These are phyloP conservation scores for Plasmodium reichenowi DNA, from an alignment of 169 alveolate species.

Conservation along the genomic window DNA sequence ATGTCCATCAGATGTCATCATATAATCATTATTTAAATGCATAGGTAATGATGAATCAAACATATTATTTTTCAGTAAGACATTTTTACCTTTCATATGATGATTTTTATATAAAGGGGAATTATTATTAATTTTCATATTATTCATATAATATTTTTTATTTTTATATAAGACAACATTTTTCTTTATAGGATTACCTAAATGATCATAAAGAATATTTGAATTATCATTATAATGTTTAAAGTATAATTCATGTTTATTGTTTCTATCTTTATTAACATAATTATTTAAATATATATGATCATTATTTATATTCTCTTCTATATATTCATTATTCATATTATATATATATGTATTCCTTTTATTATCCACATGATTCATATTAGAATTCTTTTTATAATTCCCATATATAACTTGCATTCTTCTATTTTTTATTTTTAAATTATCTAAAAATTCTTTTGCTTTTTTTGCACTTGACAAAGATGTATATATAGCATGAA, in stretches of 20 bases:
- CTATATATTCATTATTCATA: neutral
- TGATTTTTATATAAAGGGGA: neutral
- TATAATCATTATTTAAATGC: neutral
- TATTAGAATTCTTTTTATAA: neutral
- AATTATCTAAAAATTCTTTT: slow-evolving; percentile 32
- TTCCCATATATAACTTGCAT: slow-evolving; percentile 50
- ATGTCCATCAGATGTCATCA: neutral
- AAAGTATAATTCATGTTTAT: neutral
- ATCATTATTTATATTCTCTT: neutral
- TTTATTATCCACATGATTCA: neutral
- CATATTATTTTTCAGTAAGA: neutral
- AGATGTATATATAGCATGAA: slow-evolving; percentile 16
- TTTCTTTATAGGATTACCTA: neutral
- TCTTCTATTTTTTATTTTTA: slow-evolving; percentile 60
- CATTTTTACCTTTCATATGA: neutral
- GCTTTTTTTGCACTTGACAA: slow-evolving; percentile 46
- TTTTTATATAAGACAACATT: slow-evolving; percentile 48
- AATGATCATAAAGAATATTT: neutral
- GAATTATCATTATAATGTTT: neutral
- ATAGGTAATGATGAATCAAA: neutral
- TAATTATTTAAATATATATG: neutral
- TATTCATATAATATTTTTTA: slow-evolving; percentile 38
- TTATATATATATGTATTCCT: neutral
- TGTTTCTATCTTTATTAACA: neutral
- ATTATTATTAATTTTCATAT: neutral